A percentile compares a stretch with the other conserved stretches of the same genome.
These are phyloP conservation scores for Physcia stellaris DNA, from an alignment of 495 filamentous ascomycete species.

Conservation along the genomic window DNA sequence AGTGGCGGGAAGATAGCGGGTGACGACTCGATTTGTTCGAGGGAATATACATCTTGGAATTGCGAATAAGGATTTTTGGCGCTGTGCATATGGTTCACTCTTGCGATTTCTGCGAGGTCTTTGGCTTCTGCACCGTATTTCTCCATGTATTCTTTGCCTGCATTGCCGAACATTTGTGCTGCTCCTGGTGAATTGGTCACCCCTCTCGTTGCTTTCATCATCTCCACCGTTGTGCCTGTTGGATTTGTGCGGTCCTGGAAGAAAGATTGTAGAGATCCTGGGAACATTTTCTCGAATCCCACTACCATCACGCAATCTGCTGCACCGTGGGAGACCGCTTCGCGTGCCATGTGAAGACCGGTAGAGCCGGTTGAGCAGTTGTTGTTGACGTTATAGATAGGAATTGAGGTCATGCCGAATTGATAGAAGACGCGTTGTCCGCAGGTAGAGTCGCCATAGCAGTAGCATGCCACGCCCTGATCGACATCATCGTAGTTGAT, in stretches of 20 bases:
- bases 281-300: conserved; percentile 96
- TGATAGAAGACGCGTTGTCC: conserved; percentile 98
- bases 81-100: conserved; percentile 85
- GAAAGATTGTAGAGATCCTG: conserved; percentile 66
- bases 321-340: conserved; percentile 63
- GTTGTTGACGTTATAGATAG: conserved; percentile 96
- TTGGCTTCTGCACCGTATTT: conserved; percentile 73
- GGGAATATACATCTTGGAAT: conserved; percentile 82
- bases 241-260: conserved; percentile 74
- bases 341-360: conserved; percentile 71
- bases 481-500: conserved; percentile 97
- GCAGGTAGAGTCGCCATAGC: conserved; percentile 89
- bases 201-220: conserved; percentile 75
- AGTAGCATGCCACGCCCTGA: conserved; percentile 92
- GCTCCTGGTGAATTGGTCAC: conserved; percentile 67
- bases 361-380: conserved; percentile 93
- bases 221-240: conserved; percentile 50
- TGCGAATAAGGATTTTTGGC: conserved; percentile 92
- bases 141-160: conserved; percentile 89
- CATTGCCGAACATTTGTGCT: conserved; percentile 93
- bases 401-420: conserved; percentile 92
- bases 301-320: conserved; percentile 82
- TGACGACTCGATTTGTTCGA: conserved; percentile 66
- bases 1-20: conserved; percentile 73
- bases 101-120: conserved; percentile 93